These are phyloP conservation scores for Oryza longistaminata DNA, from an alignment of 176 grass and related monocot genomes.

Conservation along the genomic window DNA sequence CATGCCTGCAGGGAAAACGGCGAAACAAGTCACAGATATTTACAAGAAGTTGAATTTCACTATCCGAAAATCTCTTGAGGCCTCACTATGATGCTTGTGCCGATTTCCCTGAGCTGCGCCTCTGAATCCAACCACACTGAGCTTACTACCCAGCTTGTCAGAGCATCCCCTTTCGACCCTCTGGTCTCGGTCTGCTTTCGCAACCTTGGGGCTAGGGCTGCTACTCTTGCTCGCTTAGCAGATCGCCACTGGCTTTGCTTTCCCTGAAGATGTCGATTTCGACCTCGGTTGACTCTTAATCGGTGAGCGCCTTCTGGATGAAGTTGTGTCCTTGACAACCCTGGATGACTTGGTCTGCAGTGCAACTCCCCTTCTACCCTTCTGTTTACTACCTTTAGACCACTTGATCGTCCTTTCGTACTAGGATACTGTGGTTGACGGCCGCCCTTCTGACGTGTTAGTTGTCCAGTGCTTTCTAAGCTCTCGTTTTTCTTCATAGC, in stretches of 20 bases:
- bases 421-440: conserved; percentile 29
- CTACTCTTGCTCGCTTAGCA: background rate
- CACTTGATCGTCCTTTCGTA: conserved; percentile 48
- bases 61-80: background rate
- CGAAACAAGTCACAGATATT: conserved; percentile 15
- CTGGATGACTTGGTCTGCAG: conserved; percentile 47
- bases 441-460: conserved; percentile 54
- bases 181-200: conserved; percentile 37
- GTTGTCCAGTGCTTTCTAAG: conserved; percentile 73
- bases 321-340: conserved; percentile 44
- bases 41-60: conserved; percentile 23
- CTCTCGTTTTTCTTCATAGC: conserved; percentile 97
- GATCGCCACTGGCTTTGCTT: conserved; percentile 41
- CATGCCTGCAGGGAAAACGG: background rate
- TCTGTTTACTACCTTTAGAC: conserved; percentile 43
- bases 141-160: conserved; percentile 48
- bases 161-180: conserved; percentile 44
- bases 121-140: conserved; percentile 89
- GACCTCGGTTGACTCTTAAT: conserved; percentile 26
- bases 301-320: conserved; percentile 30
- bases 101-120: conserved; percentile 70
- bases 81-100: conserved; percentile 20
- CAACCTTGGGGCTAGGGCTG: conserved; percentile 23
- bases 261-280: background rate
- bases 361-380: conserved; percentile 55